Base-by-base conservation (phyloP, 495 filamentous ascomycete species). In the Evansstolkia leycettana region DNA sequence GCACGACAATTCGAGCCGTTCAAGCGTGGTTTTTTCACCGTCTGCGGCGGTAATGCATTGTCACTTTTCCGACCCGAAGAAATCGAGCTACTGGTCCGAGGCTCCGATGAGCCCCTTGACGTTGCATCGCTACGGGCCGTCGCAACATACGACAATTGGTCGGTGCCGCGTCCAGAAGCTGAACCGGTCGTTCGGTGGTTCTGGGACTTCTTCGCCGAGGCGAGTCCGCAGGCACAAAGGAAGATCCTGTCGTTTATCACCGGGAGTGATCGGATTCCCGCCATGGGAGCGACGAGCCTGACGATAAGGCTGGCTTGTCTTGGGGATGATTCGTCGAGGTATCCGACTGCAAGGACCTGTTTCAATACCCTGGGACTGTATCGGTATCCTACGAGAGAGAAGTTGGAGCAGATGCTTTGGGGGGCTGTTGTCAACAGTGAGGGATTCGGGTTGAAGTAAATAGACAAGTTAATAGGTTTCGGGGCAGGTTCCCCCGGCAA, bases 11-110 rank as follows among this genome's bases (percentile, higher is more conserved):
- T 88, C 38, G 89, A 94, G 56, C 89, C 88, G 8, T 95, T 95
- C 67, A 92, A 89, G 54, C 76, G 88, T 29, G 88, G 88, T 3
- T 95, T 95, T 55, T 95, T 82, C 59, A 92, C 82, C 2, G 86
- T 95, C 26, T 93, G 86, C 52, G 83, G 81, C 19, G 84, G 87
- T 15, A 93, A 93, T 53, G 88, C 87, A 11, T 63, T 94, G 15
- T 84, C 81, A 2, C 69, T 95, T 8, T 94, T 95, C 52, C 75
- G 85, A n/a, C 81, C 88, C 2, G 88, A 95, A 55, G 88, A 95
- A 52, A 92, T 95, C 40, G 88, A 95, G 50, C 67, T 94, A 3
- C 70, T 94, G 2, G 70, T 95, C 10, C 77, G 89, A 27, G 88
- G 88, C 15, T 89, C 83, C n/a, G 84, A 89, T 35, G 84, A 89